These are phyloP conservation scores for Hibiscus tridactylites DNA, from an alignment of 345 rosid genomes.

Conservation along the genomic window DNA sequence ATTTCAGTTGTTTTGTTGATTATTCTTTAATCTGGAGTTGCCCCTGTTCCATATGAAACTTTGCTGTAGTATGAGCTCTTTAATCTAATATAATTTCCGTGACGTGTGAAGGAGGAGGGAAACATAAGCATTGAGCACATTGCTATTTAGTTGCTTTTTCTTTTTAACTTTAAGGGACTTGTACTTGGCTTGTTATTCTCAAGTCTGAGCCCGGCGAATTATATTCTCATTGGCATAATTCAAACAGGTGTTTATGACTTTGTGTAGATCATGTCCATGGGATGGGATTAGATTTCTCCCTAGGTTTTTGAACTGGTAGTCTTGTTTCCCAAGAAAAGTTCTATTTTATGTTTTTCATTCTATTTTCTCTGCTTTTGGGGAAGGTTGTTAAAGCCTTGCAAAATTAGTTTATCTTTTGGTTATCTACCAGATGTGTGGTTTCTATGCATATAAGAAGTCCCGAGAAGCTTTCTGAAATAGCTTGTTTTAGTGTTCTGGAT, in stretches of 20 bases:
- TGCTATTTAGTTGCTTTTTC: no score
- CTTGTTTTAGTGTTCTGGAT: constrained; percentile 4
- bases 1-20: background rate
- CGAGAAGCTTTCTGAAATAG: background rate
- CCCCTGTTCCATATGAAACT: background rate
- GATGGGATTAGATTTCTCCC: background rate
- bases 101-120: background rate
- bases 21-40: background rate
- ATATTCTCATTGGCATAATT: no score
- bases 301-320: no score
- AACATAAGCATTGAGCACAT: background rate
- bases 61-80: background rate
- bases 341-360: background rate
- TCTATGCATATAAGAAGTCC: background rate
- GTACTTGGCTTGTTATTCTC: no score
- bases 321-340: background rate
- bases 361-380: background rate
- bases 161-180: no score
- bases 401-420: background rate
- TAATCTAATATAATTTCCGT: background rate
- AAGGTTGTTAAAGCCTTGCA: background rate
- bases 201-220: no score
- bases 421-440: background rate
- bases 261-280: background rate
- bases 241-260: background rate